Conservation (phyloP, 108 stramenopile species). For the Cylindrotheca fusiformis region DNA sequence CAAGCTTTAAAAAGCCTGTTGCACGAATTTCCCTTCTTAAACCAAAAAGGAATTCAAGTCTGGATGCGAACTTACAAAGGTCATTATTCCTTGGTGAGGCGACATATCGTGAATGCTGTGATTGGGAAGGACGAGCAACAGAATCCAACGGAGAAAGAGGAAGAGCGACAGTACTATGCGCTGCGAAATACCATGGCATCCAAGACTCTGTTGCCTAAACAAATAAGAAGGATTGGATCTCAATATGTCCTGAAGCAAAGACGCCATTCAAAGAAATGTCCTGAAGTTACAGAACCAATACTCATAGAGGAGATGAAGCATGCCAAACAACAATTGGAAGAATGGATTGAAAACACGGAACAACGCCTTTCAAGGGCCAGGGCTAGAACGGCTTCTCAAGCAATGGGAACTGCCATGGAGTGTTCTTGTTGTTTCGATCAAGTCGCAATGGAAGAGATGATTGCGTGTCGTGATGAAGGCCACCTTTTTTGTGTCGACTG, state of each 20-base stretch:
- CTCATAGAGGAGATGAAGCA: conserved; percentile 34
- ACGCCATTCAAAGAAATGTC: background rate
- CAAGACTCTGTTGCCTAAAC: background rate
- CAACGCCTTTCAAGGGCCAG: conserved; percentile 6
- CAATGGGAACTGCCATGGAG: conserved; percentile 42
- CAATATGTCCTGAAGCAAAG: background rate
- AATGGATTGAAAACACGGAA: conserved; percentile 26
- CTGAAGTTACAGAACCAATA: conserved; percentile 21
- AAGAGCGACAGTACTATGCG: conserved; percentile 10
- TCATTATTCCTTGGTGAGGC: conserved; percentile 33
- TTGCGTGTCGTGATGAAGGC: conserved; percentile 61
- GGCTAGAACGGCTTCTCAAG: conserved; percentile 17
- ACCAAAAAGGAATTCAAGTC: background rate
- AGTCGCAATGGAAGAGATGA: conserved; percentile 74
- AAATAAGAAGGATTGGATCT: conserved; percentile 4
- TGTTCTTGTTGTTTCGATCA: conserved; percentile 79
- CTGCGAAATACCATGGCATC: conserved; percentile 1
- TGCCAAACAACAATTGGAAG: conserved; percentile 31
- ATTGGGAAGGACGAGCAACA: background rate
- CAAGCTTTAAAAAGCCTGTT: conserved; percentile 13
- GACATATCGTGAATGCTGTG: background rate
- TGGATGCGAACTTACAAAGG: conserved; percentile 3
- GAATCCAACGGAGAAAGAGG: conserved; percentile 10
- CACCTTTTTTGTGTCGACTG: conserved; percentile 85
- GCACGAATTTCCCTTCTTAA: conserved; percentile 35